phyloP scores from a whole-genome alignment of 2,329 filamentous ascomycete genomes.

The Reticulascus tulasneorum region DNA sequence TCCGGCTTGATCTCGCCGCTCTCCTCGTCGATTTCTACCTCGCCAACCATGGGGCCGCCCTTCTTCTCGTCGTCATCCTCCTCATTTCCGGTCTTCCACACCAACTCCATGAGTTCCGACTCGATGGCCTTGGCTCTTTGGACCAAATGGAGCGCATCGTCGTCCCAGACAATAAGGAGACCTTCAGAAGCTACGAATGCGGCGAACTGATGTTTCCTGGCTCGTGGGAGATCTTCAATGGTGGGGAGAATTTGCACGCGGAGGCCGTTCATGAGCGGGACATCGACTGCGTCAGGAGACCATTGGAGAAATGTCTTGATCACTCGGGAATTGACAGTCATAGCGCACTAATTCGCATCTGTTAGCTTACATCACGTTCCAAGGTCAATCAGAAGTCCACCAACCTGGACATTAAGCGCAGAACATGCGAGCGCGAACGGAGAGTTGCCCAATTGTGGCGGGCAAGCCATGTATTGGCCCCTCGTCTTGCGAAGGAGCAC shows the following conservation, averaged over 20 bases:
- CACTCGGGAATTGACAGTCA: constrained; percentile 76
- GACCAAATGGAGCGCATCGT: constrained; percentile 69
- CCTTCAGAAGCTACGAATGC: constrained; percentile 71
- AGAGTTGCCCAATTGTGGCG: constrained; percentile 59
- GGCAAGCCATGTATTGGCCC: constrained; percentile 70
- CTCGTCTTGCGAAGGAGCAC: constrained; percentile 66
- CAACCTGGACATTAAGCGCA: constrained; percentile 68
- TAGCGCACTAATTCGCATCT: constrained; percentile 64
- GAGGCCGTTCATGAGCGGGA: constrained; percentile 73
- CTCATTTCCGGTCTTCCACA: constrained; percentile 61
- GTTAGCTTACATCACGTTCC: too few relatives aligned
- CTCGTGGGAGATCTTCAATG: constrained; percentile 64
- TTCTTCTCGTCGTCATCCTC: constrained; percentile 51
- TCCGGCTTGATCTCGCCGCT: constrained; percentile 64
- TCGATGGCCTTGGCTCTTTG: constrained; percentile 69
- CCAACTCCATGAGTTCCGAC: constrained; percentile 70
- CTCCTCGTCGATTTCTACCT: constrained; percentile 66
- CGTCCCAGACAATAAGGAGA: constrained; percentile 77
- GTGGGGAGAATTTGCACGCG: constrained; percentile 71
- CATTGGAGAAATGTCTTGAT: constrained; percentile 74
- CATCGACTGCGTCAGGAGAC: constrained; percentile 68
- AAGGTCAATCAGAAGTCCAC: constrained; percentile 17
- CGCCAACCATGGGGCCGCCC: constrained; percentile 38
- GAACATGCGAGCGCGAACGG: constrained; percentile 61
- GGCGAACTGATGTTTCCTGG: constrained; percentile 75